Evolutionary conservation across 768 basidiomycete species (phyloP).

Genomic region (Hebeloma cylindrosporum): DNA sequence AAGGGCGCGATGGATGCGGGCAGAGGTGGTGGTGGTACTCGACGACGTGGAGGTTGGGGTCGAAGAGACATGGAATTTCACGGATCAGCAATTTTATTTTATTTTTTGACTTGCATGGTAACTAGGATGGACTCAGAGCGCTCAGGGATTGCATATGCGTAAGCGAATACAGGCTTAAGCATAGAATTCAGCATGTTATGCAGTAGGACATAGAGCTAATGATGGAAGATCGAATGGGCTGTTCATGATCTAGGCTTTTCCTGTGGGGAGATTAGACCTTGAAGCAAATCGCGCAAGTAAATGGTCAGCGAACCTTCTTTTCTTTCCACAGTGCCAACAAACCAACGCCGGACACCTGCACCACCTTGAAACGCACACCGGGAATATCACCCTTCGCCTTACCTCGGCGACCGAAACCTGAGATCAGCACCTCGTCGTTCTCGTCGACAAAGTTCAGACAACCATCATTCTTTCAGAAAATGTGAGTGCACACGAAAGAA

Average conservation of each 20-base stretch:
- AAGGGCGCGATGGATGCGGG: constrained; percentile 14
- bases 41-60: constrained; percentile 28
- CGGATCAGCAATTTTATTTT: no score
- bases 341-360: constrained; percentile 99
- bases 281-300: neutral
- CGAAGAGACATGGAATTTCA: constrained; percentile 20
- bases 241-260: constrained; percentile 70
- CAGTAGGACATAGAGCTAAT: constrained; percentile 13
- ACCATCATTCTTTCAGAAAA: constrained; percentile 77
- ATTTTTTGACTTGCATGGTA: no score
- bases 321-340: constrained; percentile 98
- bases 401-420: constrained; percentile 99
- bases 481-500: constrained; percentile 3
- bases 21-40: constrained; percentile 20
- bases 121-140: no score
- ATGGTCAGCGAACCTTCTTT: constrained; percentile 76
- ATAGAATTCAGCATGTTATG: constrained; percentile 15
- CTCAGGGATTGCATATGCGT: no score
- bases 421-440: constrained; percentile 99
- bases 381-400: constrained; percentile 99
- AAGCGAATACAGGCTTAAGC: constrained; percentile 17
- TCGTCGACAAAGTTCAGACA: constrained; percentile 99
- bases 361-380: constrained; percentile 99
- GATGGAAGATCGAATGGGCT: constrained; percentile 17
- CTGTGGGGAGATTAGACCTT: constrained; percentile 34